phyloP scores from a whole-genome alignment of 78 protist genomes.

The Dictyostelium citrinum region DNA sequence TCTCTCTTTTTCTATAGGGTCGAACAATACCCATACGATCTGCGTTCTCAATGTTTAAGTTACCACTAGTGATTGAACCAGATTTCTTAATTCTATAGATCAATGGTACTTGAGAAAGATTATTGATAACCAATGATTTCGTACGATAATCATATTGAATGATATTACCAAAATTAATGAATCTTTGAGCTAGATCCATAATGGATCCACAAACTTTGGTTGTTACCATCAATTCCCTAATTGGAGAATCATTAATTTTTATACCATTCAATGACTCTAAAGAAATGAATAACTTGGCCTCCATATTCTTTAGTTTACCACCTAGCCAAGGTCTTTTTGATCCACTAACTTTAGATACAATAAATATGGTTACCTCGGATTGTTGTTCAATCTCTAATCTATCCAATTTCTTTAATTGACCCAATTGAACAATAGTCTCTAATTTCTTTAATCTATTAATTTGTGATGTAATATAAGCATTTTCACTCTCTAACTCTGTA shows the following conservation, averaged over 20 bases:
- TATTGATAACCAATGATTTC: slow-evolving; percentile 56
- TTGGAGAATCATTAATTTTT: neutral
- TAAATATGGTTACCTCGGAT: slow-evolving; percentile 49
- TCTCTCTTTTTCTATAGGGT: slow-evolving; percentile 71
- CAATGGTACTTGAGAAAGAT: slow-evolving; percentile 82
- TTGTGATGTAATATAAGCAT: slow-evolving; percentile 42
- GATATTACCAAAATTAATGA: slow-evolving; percentile 82
- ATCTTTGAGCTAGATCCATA: slow-evolving; percentile 80
- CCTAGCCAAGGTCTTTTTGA: slow-evolving; percentile 74
- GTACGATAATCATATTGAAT: slow-evolving; percentile 43
- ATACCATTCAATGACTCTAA: neutral
- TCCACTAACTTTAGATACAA: slow-evolving; percentile 33
- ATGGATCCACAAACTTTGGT: slow-evolving; percentile 60
- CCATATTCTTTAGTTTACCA: slow-evolving; percentile 65
- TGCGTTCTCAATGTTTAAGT: slow-evolving; percentile 49
- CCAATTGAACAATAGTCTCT: slow-evolving; percentile 25
- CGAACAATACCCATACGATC: slow-evolving; percentile 85
- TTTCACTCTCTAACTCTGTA: slow-evolving; percentile 64
- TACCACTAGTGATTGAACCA: slow-evolving; percentile 76
- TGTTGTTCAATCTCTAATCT: slow-evolving; percentile 15
- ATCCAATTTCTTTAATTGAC: slow-evolving; percentile 24
- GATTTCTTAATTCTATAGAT: slow-evolving; percentile 74
- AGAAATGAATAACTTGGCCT: slow-evolving; percentile 56
- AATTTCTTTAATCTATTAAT: slow-evolving; percentile 57
- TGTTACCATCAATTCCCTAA: slow-evolving; percentile 14